phyloP scores from a whole-genome alignment of 805 yeast species.

The Myxozyma geophila region DNA sequence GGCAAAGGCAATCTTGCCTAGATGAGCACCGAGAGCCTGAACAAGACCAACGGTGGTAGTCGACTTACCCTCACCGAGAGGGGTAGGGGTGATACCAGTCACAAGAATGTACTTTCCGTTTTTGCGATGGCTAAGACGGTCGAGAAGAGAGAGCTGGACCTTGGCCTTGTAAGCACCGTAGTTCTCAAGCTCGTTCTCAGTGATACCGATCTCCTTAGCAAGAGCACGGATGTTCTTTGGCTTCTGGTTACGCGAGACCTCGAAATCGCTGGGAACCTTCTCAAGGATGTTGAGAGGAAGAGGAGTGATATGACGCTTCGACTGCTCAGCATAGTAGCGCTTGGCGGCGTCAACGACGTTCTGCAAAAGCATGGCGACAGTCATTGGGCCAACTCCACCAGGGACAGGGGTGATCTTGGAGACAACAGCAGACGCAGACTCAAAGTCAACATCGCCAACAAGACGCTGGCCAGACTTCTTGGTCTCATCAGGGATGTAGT shows the following conservation, averaged over 20 bases:
- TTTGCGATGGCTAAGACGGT: constrained; percentile 64
- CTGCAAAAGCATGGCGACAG: constrained; percentile 91
- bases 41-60: constrained; percentile 96
- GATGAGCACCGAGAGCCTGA: constrained; percentile 94
- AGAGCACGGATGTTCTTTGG: constrained; percentile 80
- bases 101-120: constrained; percentile 89
- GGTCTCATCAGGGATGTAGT: constrained; percentile 75
- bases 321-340: constrained; percentile 52
- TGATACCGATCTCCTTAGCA: constrained; percentile 82
- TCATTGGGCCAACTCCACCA: constrained; percentile 99
- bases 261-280: constrained; percentile 92
- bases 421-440: constrained; percentile 64
- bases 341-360: constrained; percentile 84
- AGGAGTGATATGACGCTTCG: constrained; percentile 58
- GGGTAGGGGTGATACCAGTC: constrained; percentile 98
- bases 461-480: constrained; percentile 78
- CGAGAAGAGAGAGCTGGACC: constrained; percentile 68
- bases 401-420: constrained; percentile 92
- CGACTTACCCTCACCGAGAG: constrained; percentile 96
- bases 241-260: constrained; percentile 81
- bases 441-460: constrained; percentile 95
- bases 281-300: constrained; percentile 56
- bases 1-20: constrained; percentile 82
- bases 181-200: constrained; percentile 78
- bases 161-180: constrained; percentile 91